Percentiles rank a stretch among this genome's conserved stretches.
phyloP scores from a whole-genome alignment of 257 asterid genomes.

The Capsicum pubescens region DNA sequence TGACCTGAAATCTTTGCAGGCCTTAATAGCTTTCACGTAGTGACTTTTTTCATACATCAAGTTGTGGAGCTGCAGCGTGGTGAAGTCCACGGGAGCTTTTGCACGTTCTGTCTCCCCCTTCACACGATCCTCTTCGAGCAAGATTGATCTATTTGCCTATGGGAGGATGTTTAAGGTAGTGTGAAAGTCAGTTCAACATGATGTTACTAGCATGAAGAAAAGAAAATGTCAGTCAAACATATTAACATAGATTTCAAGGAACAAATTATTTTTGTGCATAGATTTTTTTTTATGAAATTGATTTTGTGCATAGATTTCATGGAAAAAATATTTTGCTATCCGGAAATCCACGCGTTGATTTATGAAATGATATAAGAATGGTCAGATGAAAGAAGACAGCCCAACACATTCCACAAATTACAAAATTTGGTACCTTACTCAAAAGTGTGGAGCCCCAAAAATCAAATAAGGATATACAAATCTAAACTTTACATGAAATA shows the following conservation, averaged over 20 bases:
- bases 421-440: not conserved
- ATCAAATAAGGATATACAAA: not conserved
- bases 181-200: not conserved
- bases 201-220: too few species aligned
- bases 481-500: conserved; percentile 20
- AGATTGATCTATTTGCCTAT: conserved; percentile 94
- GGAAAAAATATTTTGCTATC: not conserved
- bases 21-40: conserved; percentile 92
- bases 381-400: not conserved
- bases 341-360: not conserved
- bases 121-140: conserved; percentile 91
- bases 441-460: not conserved
- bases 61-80: conserved; percentile 94
- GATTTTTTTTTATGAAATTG: not conserved
- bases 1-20: conserved; percentile 95
- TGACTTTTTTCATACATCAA: conserved; percentile 96
- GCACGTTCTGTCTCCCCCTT: conserved; percentile 92
- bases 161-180: conserved; percentile 31
- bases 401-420: not conserved
- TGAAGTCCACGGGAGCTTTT: conserved; percentile 84
- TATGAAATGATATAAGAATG: not conserved
- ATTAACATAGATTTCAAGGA: conserved; percentile 3
- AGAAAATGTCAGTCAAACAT: not conserved
- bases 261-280: not conserved
- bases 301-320: not conserved